A percentile compares a stretch with the other conserved stretches of the same genome.
phyloP scores from a whole-genome alignment of 2,329 filamentous ascomycete genomes.

The Arachnopeziza araneosa region DNA sequence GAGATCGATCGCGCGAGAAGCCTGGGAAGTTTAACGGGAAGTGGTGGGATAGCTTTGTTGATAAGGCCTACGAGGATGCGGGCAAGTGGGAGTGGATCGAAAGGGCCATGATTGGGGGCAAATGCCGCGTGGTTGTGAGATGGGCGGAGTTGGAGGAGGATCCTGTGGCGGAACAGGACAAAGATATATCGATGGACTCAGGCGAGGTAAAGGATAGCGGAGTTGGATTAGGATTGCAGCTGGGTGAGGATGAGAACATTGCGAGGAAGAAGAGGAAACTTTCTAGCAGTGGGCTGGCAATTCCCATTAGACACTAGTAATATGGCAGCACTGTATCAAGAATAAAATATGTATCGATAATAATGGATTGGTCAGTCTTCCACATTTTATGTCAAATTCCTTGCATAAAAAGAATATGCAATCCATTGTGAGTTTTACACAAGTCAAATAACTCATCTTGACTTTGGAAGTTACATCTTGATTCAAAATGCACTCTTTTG shows the following conservation, averaged over 20 bases:
- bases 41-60: slow-evolving; percentile 22
- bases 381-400: no score
- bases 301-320: no score
- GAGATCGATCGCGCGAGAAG: neutral
- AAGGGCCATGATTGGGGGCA: slow-evolving; percentile 20
- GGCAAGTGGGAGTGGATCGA: slow-evolving; percentile 16
- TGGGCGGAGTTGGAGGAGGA: slow-evolving; percentile 13
- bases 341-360: no score
- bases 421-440: no score
- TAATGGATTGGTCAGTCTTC: no score
- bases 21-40: slow-evolving; percentile 4
- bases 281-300: neutral
- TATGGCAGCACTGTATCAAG: no score
- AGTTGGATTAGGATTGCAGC: neutral
- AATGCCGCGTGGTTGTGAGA: slow-evolving; percentile 19
- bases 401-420: no score
- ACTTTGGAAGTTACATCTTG: no score
- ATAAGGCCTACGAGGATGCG: slow-evolving; percentile 11
- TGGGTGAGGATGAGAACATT: neutral
- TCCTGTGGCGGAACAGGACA: neutral
- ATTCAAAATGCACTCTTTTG: no score
- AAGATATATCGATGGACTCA: neutral
- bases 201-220: neutral
- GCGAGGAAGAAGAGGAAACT: neutral
- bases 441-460: no score